Evolutionary conservation across 2,329 filamentous ascomycete species (phyloP), one percentile per base, ranked within the genome.

Genomic region (Zymoseptoria tritici): DNA sequence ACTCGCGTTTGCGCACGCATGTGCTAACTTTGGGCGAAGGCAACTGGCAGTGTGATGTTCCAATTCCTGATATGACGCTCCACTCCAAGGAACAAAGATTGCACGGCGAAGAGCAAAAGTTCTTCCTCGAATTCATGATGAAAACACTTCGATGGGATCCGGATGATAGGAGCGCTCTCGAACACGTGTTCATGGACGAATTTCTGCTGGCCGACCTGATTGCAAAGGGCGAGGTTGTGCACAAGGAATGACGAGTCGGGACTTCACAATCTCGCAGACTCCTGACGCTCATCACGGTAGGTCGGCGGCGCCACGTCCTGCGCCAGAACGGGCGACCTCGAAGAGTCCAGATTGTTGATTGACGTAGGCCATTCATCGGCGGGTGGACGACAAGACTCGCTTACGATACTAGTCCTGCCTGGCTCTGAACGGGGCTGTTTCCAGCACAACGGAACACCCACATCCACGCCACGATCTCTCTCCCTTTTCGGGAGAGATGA

Each of bases 71-170:
- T 6, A 60, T 56, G 26, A 66, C 62, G 19, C 63, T 73, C 6
- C 67, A 72, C 55, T 57, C 56, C 4, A 60, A 56, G 53, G 72
- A 68, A 56, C 64, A 54, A 22, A 63, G 64, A 56, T 64, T 70
- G 49, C 56, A 62, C 7, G 71, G 68, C 54, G 50, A 71, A 50
- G 71, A 74, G 4, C 74, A 65, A 56, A 67, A 63, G 3, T 55
- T 2, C 2, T 74, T 76, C 62, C 36, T 76, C 7, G 57, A 59
- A 2, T 57, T 76, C 11, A 65, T 76, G 56, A 64, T 66, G 9
- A 75, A 72, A 55, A 76, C 75, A 71, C 53, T 76, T 52, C 70
- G 72, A 56, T 76, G 73, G 73, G 62, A 70, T 42, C 66, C 64
- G 42, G 64, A 68, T 54, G 60, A 67, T 49, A 63, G 72, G 16